Conservation (phyloP, 345 rosid genomes). For the Odontarrhena argentea region DNA sequence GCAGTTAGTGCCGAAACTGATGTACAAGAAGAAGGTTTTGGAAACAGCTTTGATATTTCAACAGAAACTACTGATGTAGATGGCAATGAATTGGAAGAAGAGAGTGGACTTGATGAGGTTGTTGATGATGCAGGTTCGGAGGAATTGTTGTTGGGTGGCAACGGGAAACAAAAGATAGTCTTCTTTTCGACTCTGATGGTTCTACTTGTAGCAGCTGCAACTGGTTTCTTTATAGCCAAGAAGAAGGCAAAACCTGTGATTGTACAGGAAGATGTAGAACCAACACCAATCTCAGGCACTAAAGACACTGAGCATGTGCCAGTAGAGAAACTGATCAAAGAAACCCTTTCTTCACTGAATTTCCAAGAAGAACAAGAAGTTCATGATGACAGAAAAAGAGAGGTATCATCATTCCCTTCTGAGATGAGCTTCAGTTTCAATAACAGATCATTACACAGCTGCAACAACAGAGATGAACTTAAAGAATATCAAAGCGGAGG, state of each 20-base stretch:
- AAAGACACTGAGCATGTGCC: constrained; percentile 27
- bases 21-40: constrained; percentile 21
- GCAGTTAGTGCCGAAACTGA: neutral
- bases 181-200: constrained; percentile 45
- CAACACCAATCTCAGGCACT: constrained; percentile 20
- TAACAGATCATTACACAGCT: constrained; percentile 44
- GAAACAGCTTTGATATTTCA: constrained; percentile 15
- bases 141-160: neutral
- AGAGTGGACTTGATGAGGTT: constrained; percentile 32
- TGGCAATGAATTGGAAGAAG: constrained; percentile 35
- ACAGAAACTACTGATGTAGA: constrained; percentile 23
- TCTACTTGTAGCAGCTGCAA: constrained; percentile 43
- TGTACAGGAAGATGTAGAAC: constrained; percentile 27
- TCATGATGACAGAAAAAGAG: constrained; percentile 33
- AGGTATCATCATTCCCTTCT: constrained; percentile 30
- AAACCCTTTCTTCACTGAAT: constrained; percentile 41
- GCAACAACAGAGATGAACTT: constrained; percentile 23
- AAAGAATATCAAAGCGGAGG: constrained; percentile 50
- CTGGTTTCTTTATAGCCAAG: constrained; percentile 45
- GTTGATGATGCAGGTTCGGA: constrained; percentile 3
- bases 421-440: constrained; percentile 58
- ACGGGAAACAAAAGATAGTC: constrained; percentile 27
- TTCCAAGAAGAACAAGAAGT: constrained; percentile 46
- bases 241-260: constrained; percentile 40
- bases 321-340: constrained; percentile 35